Evolutionary conservation across 2,329 filamentous ascomycete species (phyloP).

Genomic region (Zymoseptoria ardabiliae): DNA sequence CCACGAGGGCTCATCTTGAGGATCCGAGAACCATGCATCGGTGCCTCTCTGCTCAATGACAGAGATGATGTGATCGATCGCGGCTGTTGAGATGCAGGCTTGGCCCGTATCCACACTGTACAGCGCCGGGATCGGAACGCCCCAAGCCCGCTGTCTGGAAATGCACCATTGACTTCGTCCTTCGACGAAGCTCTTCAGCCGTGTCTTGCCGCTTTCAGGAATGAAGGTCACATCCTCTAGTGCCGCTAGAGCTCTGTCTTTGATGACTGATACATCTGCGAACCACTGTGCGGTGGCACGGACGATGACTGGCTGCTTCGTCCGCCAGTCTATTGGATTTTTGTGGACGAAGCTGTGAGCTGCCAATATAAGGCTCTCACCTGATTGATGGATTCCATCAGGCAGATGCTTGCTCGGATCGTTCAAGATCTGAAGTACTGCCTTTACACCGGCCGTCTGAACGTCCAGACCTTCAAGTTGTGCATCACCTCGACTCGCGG

Average conservation of each 20-base stretch:
- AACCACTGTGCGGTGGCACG: conserved; percentile 97
- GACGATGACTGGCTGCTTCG: conserved; percentile 84
- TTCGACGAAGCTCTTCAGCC: conserved; percentile 78
- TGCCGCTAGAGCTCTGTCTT: conserved; percentile 61
- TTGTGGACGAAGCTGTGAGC: conserved; percentile 75
- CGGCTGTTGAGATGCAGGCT: conserved; percentile 70
- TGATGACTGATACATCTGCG: conserved; percentile 80
- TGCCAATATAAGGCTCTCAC: conserved; percentile 51
- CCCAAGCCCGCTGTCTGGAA: conserved; percentile 91
- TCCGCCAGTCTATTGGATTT: conserved; percentile 97
- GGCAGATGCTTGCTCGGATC: conserved; percentile 24
- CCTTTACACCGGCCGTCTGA: conserved; percentile 59
- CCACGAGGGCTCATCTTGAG: conserved; percentile 68
- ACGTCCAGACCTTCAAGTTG: conserved; percentile 66
- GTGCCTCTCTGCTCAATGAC: conserved; percentile 70
- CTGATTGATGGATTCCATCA: background rate
- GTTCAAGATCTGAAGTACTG: conserved; percentile 62
- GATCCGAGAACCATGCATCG: conserved; percentile 93
- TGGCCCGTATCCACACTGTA: conserved; percentile 57
- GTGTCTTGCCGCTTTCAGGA: conserved; percentile 63
- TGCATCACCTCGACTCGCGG: conserved; percentile 41
- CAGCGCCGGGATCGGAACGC: conserved; percentile 87
- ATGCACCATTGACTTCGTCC: conserved; percentile 96
- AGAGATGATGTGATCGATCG: conserved; percentile 75
- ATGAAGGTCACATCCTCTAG: conserved; percentile 70